Base-by-base conservation (phyloP, 2,329 filamentous ascomycete genomes). In the Botrytis galanthina region DNA sequence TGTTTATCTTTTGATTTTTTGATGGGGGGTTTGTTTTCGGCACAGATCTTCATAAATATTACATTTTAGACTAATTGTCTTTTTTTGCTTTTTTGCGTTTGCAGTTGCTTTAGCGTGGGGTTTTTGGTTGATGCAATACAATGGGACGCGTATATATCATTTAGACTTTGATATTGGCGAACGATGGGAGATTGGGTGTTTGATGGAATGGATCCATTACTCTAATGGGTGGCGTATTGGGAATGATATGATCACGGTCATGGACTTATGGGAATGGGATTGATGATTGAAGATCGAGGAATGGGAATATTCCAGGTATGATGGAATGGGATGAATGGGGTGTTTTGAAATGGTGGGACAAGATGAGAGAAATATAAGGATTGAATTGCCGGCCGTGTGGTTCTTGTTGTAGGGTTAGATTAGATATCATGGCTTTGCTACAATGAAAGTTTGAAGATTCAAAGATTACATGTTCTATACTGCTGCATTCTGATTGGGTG, bases 71-170 rank as follows among this genome's bases (percentile, higher is more conserved):
- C 37, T 68, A 68, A 68, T 57, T 6, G 18, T 68, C 46, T n/a
- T 9, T 42, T 39, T 67, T 54, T 22, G 18, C 2, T 54, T 18
- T 18, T 48, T 48, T 66, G 48, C n/a, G 48, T 57, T 63, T 57
- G 66, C 35, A 42, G 66, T 68, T 57, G 64, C 20, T 57, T 68
- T 57, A 68, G 66, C 66, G 66, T 68, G 66, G 48, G 64, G 35
- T 29, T 68, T 32, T 68, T 29, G 51, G n/a, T 57, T 57, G 51
- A 57, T 29, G 51, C n/a, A 12, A 54, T 68, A 10, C 26, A 68
- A 57, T 68, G 35, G 48, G 54, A 42, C 37, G 66, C 35, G 20
- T 68, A n/a, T 54, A 67, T 68, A 68, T 68, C 64, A 68, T 54
- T 35, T 68, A 68, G 46, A 68, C 46, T 54, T 29, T 42, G 66